phyloP scores from a whole-genome alignment of 2,329 filamentous ascomycete species.

The Verticillium klebahnii region DNA sequence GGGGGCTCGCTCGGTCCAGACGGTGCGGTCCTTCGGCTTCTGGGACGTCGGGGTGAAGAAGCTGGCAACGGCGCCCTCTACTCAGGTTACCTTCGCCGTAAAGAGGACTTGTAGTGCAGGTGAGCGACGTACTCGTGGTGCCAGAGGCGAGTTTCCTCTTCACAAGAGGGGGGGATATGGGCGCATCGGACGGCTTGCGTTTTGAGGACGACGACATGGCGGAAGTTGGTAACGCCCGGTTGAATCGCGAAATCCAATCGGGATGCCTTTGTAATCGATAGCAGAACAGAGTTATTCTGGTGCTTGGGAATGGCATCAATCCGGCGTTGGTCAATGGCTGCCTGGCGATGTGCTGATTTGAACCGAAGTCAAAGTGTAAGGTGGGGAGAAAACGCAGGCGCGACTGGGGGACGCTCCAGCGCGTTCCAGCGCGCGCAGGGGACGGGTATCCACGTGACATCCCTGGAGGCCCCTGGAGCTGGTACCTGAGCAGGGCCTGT shows the following conservation, averaged over 20 bases:
- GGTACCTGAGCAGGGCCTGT: no score
- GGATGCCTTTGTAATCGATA: not conserved
- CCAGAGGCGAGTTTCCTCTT: slow-evolving; percentile 48
- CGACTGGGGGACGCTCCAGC: not conserved
- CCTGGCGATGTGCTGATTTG: not conserved
- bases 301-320: not conserved
- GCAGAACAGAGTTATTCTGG: not conserved
- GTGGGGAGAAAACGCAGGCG: not conserved
- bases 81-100: no score
- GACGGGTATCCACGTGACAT: slow-evolving; percentile 1
- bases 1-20: slow-evolving; percentile 64
- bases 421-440: not conserved
- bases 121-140: slow-evolving; percentile 41
- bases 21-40: slow-evolving; percentile 71
- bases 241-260: not conserved
- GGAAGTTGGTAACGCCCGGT: not conserved
- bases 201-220: slow-evolving; percentile 19
- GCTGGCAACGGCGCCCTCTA: slow-evolving; percentile 66
- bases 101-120: not conserved
- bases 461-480: not conserved
- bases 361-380: not conserved
- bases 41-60: slow-evolving; percentile 89
- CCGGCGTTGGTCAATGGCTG: not conserved
- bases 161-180: slow-evolving; percentile 48
- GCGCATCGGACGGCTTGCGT: slow-evolving; percentile 30